phyloP scores from a whole-genome alignment of 352 stramenopile species.

The Pythium brassicae region DNA sequence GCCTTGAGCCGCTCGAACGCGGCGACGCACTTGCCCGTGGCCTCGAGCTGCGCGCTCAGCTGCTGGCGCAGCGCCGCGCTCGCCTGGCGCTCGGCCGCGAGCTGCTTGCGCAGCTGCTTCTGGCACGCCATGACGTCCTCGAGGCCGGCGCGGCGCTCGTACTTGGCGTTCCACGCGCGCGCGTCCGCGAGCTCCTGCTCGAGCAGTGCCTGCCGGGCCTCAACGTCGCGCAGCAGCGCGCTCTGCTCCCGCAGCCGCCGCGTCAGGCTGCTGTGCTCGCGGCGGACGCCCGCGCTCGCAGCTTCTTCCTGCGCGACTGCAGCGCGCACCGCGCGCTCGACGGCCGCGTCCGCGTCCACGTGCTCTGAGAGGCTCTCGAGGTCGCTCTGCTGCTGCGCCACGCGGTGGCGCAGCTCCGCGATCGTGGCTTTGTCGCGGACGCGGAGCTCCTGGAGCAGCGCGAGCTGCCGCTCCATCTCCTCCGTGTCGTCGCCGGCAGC shows the following conservation, averaged over 20 bases:
- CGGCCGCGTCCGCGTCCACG: conserved; percentile 27
- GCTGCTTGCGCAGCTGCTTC: conserved; percentile 62
- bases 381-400: conserved; percentile 56
- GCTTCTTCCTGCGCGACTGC: conserved; percentile 29
- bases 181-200: conserved; percentile 57
- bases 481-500: conserved; percentile 14
- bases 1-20: conserved; percentile 60
- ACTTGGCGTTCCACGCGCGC: conserved; percentile 61
- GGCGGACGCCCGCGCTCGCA: conserved; percentile 20
- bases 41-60: conserved; percentile 60
- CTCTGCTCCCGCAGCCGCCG: conserved; percentile 47
- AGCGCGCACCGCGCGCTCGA: conserved; percentile 27
- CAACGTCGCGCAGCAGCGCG: conserved; percentile 42
- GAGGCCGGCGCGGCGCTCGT: conserved; percentile 56
- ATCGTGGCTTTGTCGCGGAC: conserved; percentile 59
- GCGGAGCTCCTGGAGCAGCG: conserved; percentile 62
- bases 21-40: conserved; percentile 41
- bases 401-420: conserved; percentile 46
- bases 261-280: conserved; percentile 37
- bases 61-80: conserved; percentile 58
- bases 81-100: conserved; percentile 50
- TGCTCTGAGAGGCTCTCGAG: conserved; percentile 54
- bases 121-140: conserved; percentile 74
- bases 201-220: conserved; percentile 46
- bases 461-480: conserved; percentile 55